Evolutionary conservation across 2,329 filamentous ascomycete genomes (phyloP).

Genomic region (Pseudocercospora fijiensis): DNA sequence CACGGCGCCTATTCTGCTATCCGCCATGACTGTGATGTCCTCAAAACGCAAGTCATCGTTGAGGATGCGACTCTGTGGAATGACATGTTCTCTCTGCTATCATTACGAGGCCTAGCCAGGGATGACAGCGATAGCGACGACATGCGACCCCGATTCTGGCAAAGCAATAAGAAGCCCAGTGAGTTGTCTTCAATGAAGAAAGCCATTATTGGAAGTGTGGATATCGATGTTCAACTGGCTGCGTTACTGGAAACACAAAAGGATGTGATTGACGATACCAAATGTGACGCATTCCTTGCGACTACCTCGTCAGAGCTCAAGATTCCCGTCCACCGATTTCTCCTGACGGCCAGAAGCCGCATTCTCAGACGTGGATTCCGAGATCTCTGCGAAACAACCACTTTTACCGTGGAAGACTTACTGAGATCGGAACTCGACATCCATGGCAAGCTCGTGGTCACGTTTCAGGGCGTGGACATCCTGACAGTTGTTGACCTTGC

Average conservation of each 20-base stretch:
- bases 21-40: slow-evolving; percentile 79
- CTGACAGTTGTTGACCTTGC: slow-evolving; percentile 76
- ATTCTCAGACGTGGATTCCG: slow-evolving; percentile 63
- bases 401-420: slow-evolving; percentile 59
- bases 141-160: slow-evolving; percentile 51
- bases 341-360: slow-evolving; percentile 72
- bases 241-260: slow-evolving; percentile 46
- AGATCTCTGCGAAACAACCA: slow-evolving; percentile 56
- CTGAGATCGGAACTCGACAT: slow-evolving; percentile 56
- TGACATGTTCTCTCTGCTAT: slow-evolving; percentile 68
- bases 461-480: slow-evolving; percentile 70
- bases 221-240: slow-evolving; percentile 64
- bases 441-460: slow-evolving; percentile 57
- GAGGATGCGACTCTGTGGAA: slow-evolving; percentile 69
- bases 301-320: slow-evolving; percentile 65
- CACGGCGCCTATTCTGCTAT: slow-evolving; percentile 89
- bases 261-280: slow-evolving; percentile 42
- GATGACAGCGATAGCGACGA: slow-evolving; percentile 46
- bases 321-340: slow-evolving; percentile 80
- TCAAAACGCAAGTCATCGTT: slow-evolving; percentile 68
- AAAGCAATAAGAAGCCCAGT: slow-evolving; percentile 45
- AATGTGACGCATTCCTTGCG: slow-evolving; percentile 46
- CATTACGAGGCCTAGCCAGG: slow-evolving; percentile 59
- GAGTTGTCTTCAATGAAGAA: slow-evolving; percentile 55
- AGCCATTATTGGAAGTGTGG: slow-evolving; percentile 60